Evolutionary conservation across 2,329 filamentous ascomycete species (phyloP).

Genomic region (Colletotrichum karsti): DNA sequence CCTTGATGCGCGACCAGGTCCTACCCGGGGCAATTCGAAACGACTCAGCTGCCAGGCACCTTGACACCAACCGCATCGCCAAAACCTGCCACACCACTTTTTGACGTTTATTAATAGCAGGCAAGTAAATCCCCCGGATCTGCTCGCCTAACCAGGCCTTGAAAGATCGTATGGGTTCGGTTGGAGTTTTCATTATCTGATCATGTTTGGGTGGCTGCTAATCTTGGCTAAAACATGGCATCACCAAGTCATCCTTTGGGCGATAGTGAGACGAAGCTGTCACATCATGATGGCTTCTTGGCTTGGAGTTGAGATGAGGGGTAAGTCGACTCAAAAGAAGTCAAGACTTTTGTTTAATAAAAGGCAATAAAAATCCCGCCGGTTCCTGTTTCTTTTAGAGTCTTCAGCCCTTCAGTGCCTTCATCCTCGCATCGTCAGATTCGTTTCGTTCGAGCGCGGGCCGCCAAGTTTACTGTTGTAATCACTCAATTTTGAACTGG

Average conservation of each 20-base stretch:
- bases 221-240: slow-evolving; percentile 17
- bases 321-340: neutral
- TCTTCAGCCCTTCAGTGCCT: neutral
- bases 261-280: neutral
- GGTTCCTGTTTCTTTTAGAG: neutral
- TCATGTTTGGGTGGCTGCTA: neutral
- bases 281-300: neutral
- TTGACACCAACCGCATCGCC: slow-evolving; percentile 1
- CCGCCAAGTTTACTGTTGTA: neutral
- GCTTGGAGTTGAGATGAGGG: neutral
- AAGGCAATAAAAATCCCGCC: neutral
- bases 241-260: neutral
- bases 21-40: slow-evolving; percentile 11
- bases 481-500: neutral
- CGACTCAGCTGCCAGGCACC: neutral
- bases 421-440: neutral
- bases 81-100: slow-evolving; percentile 7
- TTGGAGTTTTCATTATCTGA: neutral
- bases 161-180: neutral
- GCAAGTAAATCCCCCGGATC: neutral
- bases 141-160: neutral
- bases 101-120: slow-evolving; percentile 7
- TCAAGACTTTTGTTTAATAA: neutral
- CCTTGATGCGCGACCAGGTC: neutral
- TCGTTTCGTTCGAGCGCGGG: neutral